Evolutionary conservation across 148 eudicot species (phyloP).

Genomic region (Vaccinium vitisidaea): DNA sequence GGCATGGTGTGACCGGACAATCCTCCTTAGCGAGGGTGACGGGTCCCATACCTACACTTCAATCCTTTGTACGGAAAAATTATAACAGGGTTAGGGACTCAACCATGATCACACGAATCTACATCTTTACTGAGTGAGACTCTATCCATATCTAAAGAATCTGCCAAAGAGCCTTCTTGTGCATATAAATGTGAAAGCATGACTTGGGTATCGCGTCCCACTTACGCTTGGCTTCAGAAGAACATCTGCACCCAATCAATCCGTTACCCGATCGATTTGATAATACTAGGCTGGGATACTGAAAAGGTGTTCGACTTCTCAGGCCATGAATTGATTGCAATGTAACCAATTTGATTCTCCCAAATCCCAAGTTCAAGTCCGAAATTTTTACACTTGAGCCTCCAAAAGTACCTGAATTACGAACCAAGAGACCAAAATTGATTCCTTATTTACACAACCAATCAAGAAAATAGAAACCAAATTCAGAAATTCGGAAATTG

Average conservation of each 20-base stretch:
- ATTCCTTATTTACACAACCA: not conserved
- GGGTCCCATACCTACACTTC: too few species aligned
- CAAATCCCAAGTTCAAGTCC: conserved; percentile 27
- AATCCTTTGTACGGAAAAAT: too few species aligned
- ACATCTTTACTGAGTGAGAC: not conserved
- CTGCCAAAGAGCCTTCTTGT: not conserved
- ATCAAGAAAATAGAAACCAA: not conserved
- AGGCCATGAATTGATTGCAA: conserved; percentile 18
- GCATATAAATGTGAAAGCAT: not conserved
- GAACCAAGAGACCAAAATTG: not conserved
- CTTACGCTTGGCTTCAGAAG: conserved; percentile 32
- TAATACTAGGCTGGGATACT: conserved; percentile 22
- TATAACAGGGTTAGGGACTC: not conserved
- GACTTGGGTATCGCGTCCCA: not conserved
- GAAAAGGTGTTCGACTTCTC: not conserved
- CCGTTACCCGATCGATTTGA: conserved; percentile 14
- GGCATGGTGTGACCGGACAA: too few species aligned
- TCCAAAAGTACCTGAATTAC: conserved; percentile 39
- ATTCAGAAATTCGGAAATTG: conserved; percentile 1
- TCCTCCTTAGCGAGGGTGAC: too few species aligned
- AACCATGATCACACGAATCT: not conserved
- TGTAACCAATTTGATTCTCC: conserved; percentile 20
- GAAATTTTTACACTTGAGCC: conserved; percentile 33
- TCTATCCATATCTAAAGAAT: not conserved
- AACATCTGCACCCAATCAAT: conserved; percentile 25